Evolutionary conservation across 2,329 filamentous ascomycete genomes (phyloP).

Genomic region (Trichoderma guizhouense): DNA sequence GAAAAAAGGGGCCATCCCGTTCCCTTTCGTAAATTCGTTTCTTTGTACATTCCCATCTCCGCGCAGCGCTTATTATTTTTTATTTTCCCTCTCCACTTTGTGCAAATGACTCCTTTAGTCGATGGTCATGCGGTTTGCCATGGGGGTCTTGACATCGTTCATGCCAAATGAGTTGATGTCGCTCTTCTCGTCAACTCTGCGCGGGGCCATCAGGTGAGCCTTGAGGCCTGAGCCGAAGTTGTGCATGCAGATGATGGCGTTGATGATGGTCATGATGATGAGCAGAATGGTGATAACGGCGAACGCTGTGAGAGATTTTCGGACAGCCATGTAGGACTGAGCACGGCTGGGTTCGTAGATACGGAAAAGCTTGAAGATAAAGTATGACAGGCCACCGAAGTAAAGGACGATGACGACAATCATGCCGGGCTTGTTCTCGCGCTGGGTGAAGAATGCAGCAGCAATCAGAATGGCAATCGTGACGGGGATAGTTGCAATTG

Average conservation of each 20-base stretch:
- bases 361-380: slow-evolving; percentile 95
- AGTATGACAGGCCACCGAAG: slow-evolving; percentile 86
- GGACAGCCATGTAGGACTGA: slow-evolving; percentile 69
- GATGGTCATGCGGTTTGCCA: slow-evolving; percentile 59
- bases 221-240: slow-evolving; percentile 92
- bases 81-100: not conserved
- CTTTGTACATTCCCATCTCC: slow-evolving; percentile 30
- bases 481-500: slow-evolving; percentile 83
- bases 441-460: slow-evolving; percentile 80
- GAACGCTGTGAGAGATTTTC: slow-evolving; percentile 85
- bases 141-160: slow-evolving; percentile 54
- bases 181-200: slow-evolving; percentile 51
- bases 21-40: slow-evolving; percentile 33
- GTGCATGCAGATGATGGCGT: slow-evolving; percentile 80
- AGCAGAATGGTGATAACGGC: slow-evolving; percentile 88
- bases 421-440: slow-evolving; percentile 79
- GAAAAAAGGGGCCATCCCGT: slow-evolving; percentile 13
- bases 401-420: slow-evolving; percentile 76
- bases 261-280: slow-evolving; percentile 82
- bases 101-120: slow-evolving; percentile 39
- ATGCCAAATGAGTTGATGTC: slow-evolving; percentile 55
- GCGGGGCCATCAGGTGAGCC: slow-evolving; percentile 67
- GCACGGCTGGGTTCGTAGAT: slow-evolving; percentile 72
- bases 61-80: not conserved
- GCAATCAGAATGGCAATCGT: slow-evolving; percentile 84